Conservation (phyloP, 805 yeast genomes). For the Cyberlindnera mycetangii region DNA sequence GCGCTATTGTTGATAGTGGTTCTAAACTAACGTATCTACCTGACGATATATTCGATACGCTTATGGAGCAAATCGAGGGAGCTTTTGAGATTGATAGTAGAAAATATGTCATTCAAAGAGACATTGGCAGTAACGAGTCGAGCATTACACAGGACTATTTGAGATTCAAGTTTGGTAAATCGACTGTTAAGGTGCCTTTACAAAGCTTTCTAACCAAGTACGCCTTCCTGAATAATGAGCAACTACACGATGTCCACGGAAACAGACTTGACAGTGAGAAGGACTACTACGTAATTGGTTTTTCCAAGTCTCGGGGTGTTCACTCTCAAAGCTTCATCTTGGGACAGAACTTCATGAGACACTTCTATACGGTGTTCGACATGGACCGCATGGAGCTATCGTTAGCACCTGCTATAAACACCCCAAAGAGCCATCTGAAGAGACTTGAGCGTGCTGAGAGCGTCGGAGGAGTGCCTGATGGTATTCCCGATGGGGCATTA, state of each 20-base stretch:
- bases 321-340: conserved; percentile 14
- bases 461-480: conserved; percentile 12
- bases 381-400: conserved; percentile 23
- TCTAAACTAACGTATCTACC: conserved; percentile 22
- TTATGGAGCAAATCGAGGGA: conserved; percentile 1
- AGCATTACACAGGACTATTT: not conserved
- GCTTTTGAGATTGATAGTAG: not conserved
- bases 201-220: conserved; percentile 3
- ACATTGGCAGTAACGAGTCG: not conserved
- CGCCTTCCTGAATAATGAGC: not conserved
- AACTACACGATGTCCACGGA: not conserved
- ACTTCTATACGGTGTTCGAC: conserved; percentile 25
- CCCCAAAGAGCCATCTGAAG: conserved; percentile 5
- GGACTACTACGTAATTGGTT: conserved; percentile 18
- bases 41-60: conserved; percentile 6
- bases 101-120: not conserved
- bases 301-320: conserved; percentile 4
- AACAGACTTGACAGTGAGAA: not conserved
- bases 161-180: conserved; percentile 13
- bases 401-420: conserved; percentile 23
- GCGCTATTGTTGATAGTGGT: conserved; percentile 25
- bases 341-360: conserved; percentile 23
- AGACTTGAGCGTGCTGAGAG: conserved; percentile 4
- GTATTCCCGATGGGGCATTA: conserved; percentile 3
- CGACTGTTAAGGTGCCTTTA: conserved; percentile 4